These are phyloP conservation scores for Sclerotinia sclerotiorum DNA, from an alignment of 2,329 filamentous ascomycete species.

Conservation along the genomic window DNA sequence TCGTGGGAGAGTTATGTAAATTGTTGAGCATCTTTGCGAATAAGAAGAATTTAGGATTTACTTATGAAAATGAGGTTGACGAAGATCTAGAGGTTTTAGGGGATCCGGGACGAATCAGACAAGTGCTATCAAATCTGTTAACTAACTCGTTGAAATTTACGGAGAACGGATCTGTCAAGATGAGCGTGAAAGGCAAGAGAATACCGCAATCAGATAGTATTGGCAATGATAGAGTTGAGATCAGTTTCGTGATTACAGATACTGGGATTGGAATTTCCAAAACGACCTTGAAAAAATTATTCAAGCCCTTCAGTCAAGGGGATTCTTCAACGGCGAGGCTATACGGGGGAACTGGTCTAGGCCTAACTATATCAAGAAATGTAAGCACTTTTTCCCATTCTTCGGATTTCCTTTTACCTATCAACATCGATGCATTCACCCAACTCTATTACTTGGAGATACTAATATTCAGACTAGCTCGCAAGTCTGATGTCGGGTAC, in stretches of 20 bases:
- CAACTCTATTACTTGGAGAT: not conserved
- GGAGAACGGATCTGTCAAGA: slow-evolving; percentile 59
- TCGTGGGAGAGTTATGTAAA: slow-evolving; percentile 50
- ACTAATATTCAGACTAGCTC: slow-evolving; percentile 25
- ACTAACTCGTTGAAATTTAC: slow-evolving; percentile 85
- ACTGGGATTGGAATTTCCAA: slow-evolving; percentile 71
- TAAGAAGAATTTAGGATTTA: slow-evolving; percentile 39
- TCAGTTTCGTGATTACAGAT: slow-evolving; percentile 69
- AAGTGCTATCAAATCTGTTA: slow-evolving; percentile 76
- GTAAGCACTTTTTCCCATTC: slow-evolving; percentile 20
- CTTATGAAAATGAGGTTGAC: slow-evolving; percentile 67
- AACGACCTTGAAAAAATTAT: slow-evolving; percentile 70
- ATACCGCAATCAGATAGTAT: not conserved
- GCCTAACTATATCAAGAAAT: slow-evolving; percentile 67
- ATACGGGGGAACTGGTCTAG: slow-evolving; percentile 75
- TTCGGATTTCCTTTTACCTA: not conserved
- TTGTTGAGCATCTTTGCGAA: slow-evolving; percentile 72
- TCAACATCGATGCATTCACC: not conserved
- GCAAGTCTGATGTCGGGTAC: slow-evolving; percentile 34
- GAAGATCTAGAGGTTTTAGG: slow-evolving; percentile 61
- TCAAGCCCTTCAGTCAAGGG: slow-evolving; percentile 78
- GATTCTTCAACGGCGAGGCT: slow-evolving; percentile 74
- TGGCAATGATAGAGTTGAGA: slow-evolving; percentile 48
- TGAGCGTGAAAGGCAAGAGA: slow-evolving; percentile 43
- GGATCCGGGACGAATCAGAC: slow-evolving; percentile 74